These are phyloP conservation scores for Corinectria fuckeliana DNA, from an alignment of 2,329 filamentous ascomycete genomes.

Conservation along the genomic window DNA sequence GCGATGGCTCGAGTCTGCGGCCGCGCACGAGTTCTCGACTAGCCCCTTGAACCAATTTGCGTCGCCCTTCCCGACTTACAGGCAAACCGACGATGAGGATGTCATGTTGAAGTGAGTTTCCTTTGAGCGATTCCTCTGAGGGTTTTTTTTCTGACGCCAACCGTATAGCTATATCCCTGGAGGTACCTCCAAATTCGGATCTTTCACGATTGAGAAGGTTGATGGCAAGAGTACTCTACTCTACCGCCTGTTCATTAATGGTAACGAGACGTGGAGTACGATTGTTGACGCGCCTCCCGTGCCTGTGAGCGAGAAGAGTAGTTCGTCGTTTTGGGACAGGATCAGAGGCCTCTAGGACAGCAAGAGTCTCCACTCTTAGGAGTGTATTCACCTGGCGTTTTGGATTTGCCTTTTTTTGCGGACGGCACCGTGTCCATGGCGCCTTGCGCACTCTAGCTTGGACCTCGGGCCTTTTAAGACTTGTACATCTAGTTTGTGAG, in stretches of 20 bases:
- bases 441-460: too few species aligned
- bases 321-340: slow-evolving; percentile 56
- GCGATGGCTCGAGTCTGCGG: slow-evolving; percentile 66
- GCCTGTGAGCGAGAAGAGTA: slow-evolving; percentile 38
- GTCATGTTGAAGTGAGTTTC: slow-evolving; percentile 79
- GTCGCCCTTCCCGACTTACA: slow-evolving; percentile 82
- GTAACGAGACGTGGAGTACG: slow-evolving; percentile 76
- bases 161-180: slow-evolving; percentile 72
- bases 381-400: slow-evolving; percentile 7
- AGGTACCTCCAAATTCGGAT: slow-evolving; percentile 87
- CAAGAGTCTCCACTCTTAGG: slow-evolving; percentile 15
- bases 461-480: too few species aligned
- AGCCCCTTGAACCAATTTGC: slow-evolving; percentile 96
- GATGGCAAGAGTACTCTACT: slow-evolving; percentile 72
- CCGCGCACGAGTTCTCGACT: slow-evolving; percentile 89
- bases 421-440: too few species aligned
- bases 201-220: slow-evolving; percentile 72
- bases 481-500: too few species aligned
- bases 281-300: slow-evolving; percentile 54
- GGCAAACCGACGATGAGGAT: slow-evolving; percentile 81
- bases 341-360: slow-evolving; percentile 38
- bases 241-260: slow-evolving; percentile 85
- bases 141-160: slow-evolving; percentile 1
- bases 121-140: too few species aligned
- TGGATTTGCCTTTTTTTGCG: too few species aligned